A percentile compares a stretch with the other conserved stretches of the same genome.
These are phyloP conservation scores for Oryza meyeriana DNA, from an alignment of 176 grass and related monocot species.

Conservation along the genomic window DNA sequence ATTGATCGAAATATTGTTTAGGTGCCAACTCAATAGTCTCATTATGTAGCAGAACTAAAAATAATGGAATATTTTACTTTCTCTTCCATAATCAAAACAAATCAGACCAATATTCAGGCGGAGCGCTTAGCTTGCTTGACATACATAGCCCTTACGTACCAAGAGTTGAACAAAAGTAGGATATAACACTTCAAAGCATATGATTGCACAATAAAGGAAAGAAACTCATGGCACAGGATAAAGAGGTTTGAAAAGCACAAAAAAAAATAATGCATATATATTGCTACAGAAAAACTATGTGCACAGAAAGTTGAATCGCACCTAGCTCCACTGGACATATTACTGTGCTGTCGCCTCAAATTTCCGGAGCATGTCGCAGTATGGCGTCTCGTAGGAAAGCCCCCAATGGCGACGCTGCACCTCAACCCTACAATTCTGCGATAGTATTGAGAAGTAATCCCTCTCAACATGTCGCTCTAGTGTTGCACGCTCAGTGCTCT, in stretches of 20 bases:
- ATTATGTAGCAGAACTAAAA: neutral
- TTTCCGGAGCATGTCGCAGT: constrained; percentile 81
- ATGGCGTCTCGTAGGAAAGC: constrained; percentile 50
- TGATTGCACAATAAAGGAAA: constrained; percentile 1
- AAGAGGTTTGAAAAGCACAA: neutral
- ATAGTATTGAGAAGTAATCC: constrained; percentile 64
- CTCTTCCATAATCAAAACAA: neutral
- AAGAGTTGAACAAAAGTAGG: neutral
- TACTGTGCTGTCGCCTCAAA: constrained; percentile 53
- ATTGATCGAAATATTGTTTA: neutral
- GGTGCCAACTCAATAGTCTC: neutral
- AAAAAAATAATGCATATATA: neutral
- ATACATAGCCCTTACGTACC: neutral
- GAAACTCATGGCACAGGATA: neutral
- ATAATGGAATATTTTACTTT: too few relatives aligned
- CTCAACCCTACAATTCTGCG: constrained; percentile 81
- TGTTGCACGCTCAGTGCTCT: constrained; percentile 53
- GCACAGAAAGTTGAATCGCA: constrained; percentile 26
- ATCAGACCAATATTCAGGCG: neutral
- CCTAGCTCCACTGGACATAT: constrained; percentile 29
- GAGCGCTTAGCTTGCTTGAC: neutral
- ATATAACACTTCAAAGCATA: neutral
- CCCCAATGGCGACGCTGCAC: constrained; percentile 92
- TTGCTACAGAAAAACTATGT: constrained; percentile 10
- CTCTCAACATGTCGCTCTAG: constrained; percentile 76